Evolutionary conservation across 768 basidiomycete genomes (phyloP).

Genomic region (Psilocybe tampanensis): DNA sequence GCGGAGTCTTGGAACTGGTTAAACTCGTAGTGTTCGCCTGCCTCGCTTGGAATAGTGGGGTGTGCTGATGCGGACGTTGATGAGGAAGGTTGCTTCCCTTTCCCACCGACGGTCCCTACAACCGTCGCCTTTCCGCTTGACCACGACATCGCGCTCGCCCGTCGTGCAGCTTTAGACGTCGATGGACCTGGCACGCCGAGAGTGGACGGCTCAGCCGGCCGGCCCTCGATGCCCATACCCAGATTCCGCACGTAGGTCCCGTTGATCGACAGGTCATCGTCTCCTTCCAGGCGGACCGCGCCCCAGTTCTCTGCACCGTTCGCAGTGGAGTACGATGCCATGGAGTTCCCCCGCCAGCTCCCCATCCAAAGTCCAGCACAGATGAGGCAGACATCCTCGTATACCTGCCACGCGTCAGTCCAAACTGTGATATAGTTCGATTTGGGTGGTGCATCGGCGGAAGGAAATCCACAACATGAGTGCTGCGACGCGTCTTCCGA

Average conservation of each 20-base stretch:
- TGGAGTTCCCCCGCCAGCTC: constrained; percentile 56
- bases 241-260: constrained; percentile 51
- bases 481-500: constrained; percentile 32
- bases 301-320: constrained; percentile 58
- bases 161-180: constrained; percentile 40
- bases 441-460: constrained; percentile 30
- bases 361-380: constrained; percentile 87
- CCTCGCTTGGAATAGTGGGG: constrained; percentile 9
- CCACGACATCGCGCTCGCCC: constrained; percentile 55
- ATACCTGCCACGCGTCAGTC: constrained; percentile 80
- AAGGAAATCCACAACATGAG: constrained; percentile 38
- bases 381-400: constrained; percentile 83
- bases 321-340: constrained; percentile 49
- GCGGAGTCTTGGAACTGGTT: constrained; percentile 19
- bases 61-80: constrained; percentile 14
- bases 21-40: constrained; percentile 11
- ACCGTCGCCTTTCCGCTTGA: constrained; percentile 42
- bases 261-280: constrained; percentile 55
- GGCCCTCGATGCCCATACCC: constrained; percentile 75
- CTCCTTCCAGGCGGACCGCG: constrained; percentile 61
- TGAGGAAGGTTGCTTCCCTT: constrained; percentile 35
- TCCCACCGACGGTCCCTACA: constrained; percentile 19
- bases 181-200: constrained; percentile 19
- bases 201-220: constrained; percentile 36
- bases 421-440: constrained; percentile 50